A percentile compares a stretch with the other conserved stretches of the same genome.
These are phyloP conservation scores for Rhodotorula babjevae DNA, from an alignment of 768 basidiomycete species.

Conservation along the genomic window DNA sequence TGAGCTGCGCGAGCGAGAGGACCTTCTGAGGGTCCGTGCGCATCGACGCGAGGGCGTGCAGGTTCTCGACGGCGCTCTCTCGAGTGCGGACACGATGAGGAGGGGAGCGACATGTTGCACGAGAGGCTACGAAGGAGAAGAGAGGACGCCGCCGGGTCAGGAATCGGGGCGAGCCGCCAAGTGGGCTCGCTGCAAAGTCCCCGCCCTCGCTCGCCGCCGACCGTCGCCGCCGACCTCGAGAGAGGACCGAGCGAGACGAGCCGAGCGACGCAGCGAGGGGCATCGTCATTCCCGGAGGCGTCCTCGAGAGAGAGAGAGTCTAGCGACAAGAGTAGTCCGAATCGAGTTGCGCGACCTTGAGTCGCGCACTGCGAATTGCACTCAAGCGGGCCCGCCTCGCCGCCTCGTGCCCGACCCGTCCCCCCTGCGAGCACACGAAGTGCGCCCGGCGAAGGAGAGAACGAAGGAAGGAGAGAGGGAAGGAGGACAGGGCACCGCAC, in stretches of 20 bases:
- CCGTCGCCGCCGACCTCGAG: no score
- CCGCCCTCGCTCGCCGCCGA: not conserved
- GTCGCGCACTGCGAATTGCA: conserved; percentile 15
- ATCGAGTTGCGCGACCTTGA: conserved; percentile 6
- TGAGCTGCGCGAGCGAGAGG: no score
- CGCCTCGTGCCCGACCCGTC: not conserved
- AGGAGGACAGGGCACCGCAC: conserved; percentile 2
- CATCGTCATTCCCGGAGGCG: not conserved
- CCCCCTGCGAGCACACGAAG: not conserved
- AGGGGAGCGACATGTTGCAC: no score
- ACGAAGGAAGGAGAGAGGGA: not conserved
- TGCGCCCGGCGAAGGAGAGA: not conserved
- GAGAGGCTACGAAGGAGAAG: no score
- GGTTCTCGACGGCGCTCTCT: no score
- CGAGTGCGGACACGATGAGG: no score
- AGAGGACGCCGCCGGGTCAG: conserved; percentile 7
- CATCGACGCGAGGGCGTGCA: no score
- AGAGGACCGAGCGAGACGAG: no score
- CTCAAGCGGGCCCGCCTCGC: conserved; percentile 12
- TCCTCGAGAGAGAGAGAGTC: not conserved
- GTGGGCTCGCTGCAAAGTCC: conserved; percentile 2
- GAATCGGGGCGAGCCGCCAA: conserved; percentile 17
- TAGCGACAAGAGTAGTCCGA: conserved; percentile 28
- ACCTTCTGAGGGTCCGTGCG: no score
- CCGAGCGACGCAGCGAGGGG: not conserved